Conservation (phyloP, 75 land plant genomes). For the Pinus taeda region DNA sequence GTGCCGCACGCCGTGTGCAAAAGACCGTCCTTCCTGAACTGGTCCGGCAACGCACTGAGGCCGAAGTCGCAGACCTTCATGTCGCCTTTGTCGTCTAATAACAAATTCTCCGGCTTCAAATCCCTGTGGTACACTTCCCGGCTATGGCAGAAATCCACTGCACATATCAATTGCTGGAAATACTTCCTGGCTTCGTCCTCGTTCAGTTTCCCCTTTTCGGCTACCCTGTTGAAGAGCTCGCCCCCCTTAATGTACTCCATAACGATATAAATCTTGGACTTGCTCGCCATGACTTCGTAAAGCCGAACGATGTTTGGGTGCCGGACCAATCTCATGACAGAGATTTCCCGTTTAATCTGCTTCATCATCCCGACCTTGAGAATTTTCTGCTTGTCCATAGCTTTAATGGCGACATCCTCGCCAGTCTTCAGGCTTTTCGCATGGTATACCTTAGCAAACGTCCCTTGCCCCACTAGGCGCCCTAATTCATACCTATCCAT, state of each 20-base stretch:
- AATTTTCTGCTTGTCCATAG: slow-evolving; percentile 12
- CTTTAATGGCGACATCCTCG: slow-evolving; percentile 10
- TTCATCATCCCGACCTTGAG: slow-evolving; percentile 4
- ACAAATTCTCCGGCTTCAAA: slow-evolving; percentile 53
- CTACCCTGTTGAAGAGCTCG: slow-evolving; percentile 21
- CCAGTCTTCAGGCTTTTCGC: slow-evolving; percentile 8
- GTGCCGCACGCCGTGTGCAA: slow-evolving; percentile 74
- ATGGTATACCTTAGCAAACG: slow-evolving; percentile 9
- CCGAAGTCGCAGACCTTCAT: slow-evolving; percentile 64
- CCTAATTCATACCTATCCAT: slow-evolving; percentile 12
- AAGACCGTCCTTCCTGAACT: slow-evolving; percentile 49
- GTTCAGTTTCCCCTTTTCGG: slow-evolving; percentile 8
- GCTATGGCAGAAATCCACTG: slow-evolving; percentile 52
- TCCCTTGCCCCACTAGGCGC: slow-evolving; percentile 5
- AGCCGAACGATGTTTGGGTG: slow-evolving; percentile 46
- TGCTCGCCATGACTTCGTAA: slow-evolving; percentile 27
- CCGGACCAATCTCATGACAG: slow-evolving; percentile 30
- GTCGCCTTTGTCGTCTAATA: slow-evolving; percentile 51
- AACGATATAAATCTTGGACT: slow-evolving; percentile 26
- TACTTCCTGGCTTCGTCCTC: slow-evolving; percentile 56
- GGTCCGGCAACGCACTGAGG: slow-evolving; percentile 46
- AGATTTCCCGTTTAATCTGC: slow-evolving; percentile 47
- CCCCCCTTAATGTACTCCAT: slow-evolving; percentile 31
- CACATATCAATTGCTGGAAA: slow-evolving; percentile 56
- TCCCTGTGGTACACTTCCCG: slow-evolving; percentile 59